Percentiles rank a stretch among this genome's conserved stretches.
These are phyloP conservation scores for Cladosporium sp. DNA, from an alignment of 2,329 filamentous ascomycete genomes.

Conservation along the genomic window DNA sequence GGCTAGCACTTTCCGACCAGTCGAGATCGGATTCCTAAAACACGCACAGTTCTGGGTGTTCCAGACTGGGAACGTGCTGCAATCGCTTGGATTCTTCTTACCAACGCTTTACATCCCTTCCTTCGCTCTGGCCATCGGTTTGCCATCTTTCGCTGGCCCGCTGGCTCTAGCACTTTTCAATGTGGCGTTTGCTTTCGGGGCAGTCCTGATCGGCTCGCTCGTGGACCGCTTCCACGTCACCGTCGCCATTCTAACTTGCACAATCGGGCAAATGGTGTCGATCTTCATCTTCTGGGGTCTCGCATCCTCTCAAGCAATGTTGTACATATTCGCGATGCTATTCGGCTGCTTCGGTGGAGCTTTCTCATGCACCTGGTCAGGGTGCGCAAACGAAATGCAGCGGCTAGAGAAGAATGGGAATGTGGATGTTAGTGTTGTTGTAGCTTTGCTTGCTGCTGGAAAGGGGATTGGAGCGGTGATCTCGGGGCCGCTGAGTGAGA, in stretches of 20 bases:
- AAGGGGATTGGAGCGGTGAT: slow-evolving; percentile 50
- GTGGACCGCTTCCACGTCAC: slow-evolving; percentile 38
- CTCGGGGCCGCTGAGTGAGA: slow-evolving; percentile 50
- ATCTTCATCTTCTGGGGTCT: slow-evolving; percentile 46
- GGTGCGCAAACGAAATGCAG: slow-evolving; percentile 22
- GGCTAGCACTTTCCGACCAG: slow-evolving; percentile 21
- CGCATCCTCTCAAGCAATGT: slow-evolving; percentile 36
- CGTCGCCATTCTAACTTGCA: slow-evolving; percentile 35
- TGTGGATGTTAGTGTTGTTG: slow-evolving; percentile 46
- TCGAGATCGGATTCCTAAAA: slow-evolving; percentile 35
- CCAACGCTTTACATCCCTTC: slow-evolving; percentile 41
- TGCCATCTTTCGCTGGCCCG: slow-evolving; percentile 32
- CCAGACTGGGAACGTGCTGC: slow-evolving; percentile 40
- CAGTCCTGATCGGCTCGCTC: slow-evolving; percentile 36
- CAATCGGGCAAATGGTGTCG: slow-evolving; percentile 32
- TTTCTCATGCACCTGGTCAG: slow-evolving; percentile 35
- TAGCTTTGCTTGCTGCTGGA: slow-evolving; percentile 45
- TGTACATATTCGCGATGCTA: slow-evolving; percentile 41
- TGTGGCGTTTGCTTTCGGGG: slow-evolving; percentile 35
- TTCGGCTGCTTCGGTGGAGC: slow-evolving; percentile 42
- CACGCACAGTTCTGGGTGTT: slow-evolving; percentile 38
- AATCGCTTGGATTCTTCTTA: slow-evolving; percentile 42
- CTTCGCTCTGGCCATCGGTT: slow-evolving; percentile 36
- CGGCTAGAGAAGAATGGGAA: slow-evolving; percentile 13
- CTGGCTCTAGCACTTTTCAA: slow-evolving; percentile 40